Conservation (phyloP, 805 yeast genomes). For the Myxozyma neotropica region DNA sequence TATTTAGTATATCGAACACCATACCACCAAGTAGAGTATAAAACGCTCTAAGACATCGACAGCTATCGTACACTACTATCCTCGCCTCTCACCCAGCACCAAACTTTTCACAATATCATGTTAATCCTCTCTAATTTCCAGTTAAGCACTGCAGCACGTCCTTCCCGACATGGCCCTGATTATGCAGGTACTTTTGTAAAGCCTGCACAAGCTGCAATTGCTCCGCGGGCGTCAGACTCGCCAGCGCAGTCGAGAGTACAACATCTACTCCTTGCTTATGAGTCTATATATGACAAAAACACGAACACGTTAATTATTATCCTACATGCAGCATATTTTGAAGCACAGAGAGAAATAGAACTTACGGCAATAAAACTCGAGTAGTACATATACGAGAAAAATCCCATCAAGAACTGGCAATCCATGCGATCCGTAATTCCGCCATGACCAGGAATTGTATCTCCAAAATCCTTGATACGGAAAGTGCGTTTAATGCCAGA, state of each 20-base stretch:
- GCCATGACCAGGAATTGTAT: conserved; percentile 98
- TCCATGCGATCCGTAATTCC: conserved; percentile 97
- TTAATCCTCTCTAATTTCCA: no score
- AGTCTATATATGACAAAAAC: conserved; percentile 16
- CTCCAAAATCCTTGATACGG: conserved; percentile 95
- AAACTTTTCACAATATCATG: no score
- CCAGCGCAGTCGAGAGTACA: conserved; percentile 71
- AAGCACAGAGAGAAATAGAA: no score
- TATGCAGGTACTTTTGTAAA: conserved; percentile 55
- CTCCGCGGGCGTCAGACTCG: conserved; percentile 66
- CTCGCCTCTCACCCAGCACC: no score
- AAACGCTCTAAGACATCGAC: no score
- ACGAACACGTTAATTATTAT: not conserved
- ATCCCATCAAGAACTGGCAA: conserved; percentile 97
- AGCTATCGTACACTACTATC: no score
- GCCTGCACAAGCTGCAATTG: conserved; percentile 63
- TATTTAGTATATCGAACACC: no score
- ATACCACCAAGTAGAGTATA: no score
- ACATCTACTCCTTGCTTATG: conserved; percentile 61
- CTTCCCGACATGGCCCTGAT: conserved; percentile 36
- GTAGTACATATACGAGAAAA: conserved; percentile 86
- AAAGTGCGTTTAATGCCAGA: conserved; percentile 95
- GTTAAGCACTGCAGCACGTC: conserved; percentile 25
- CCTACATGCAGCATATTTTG: no score
- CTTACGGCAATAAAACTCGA: conserved; percentile 78